Evolutionary conservation across 1,284 basidiomycete species (phyloP), one percentile per base, ranked within the genome.

Genomic region (Apiotrichum veenhuisii): DNA sequence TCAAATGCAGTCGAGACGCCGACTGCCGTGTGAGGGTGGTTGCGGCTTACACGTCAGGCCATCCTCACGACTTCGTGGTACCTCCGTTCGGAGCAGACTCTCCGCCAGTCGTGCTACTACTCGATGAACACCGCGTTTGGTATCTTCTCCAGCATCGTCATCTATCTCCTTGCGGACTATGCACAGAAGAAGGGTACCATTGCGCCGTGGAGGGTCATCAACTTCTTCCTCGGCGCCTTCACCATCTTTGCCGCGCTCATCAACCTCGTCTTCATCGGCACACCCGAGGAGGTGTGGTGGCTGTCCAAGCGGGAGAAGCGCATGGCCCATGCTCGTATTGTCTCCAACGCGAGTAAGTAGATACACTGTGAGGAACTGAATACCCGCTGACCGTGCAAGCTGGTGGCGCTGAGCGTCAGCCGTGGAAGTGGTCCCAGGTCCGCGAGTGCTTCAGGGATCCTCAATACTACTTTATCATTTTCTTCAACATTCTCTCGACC

Each of bases 141-240:
- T n/a, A n/a, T n/a, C 12, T 54, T 62, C 48, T 49, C 58, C 45
- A 26, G 18, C 33, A 50, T 61, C 43, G 25, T 61, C 41, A 59
- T n/a, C n/a, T 70, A 70, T 58, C 62, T 33, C 40, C 59, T 70
- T 42, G 68, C 64, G 20, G 48, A 55, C 26, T 54, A 59, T n/a
- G 54, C 67, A 2, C 51, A 66, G 43, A 42, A 55, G 44, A 18
- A 49, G 5, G 67, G 67, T 34, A 54, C 50, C 2, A 46, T 64
- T 5, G 59, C 62, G 18, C 67, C 57, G 0, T 68, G 68, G 68
- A 54, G 67, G 18, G 64, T 63, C 12, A 70, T 70, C 63, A 67
- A 67, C 57, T 64, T 64, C 38, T 70, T 70, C 62, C 64, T 70
- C 20, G 68, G 68, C 26, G 65, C 54, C 8, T 22, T 60, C 11